These are phyloP conservation scores for Trichosanthes truncata DNA, from an alignment of 306 rosid species.

Conservation along the genomic window DNA sequence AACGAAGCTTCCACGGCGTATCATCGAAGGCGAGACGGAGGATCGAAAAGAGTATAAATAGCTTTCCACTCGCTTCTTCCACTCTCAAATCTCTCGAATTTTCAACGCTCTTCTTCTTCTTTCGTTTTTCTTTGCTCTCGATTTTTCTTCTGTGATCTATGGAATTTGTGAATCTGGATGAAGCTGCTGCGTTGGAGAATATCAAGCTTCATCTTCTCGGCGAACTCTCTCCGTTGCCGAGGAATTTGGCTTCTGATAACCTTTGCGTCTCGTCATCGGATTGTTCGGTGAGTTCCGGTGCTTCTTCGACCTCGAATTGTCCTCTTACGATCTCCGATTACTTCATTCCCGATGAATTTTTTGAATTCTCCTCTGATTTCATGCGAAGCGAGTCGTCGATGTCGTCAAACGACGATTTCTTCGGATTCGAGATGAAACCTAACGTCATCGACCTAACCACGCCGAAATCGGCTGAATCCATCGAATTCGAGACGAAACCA, in stretches of 20 bases:
- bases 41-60: background rate
- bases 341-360: background rate
- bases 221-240: slow-evolving; percentile 38
- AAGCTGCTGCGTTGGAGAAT: slow-evolving; percentile 21
- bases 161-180: slow-evolving; percentile 19
- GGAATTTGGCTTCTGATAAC: background rate
- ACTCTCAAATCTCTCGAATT: background rate
- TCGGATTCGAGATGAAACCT: slow-evolving; percentile 25
- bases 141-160: background rate
- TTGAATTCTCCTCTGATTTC: slow-evolving; percentile 16
- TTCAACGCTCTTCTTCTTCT: background rate
- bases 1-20: background rate
- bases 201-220: slow-evolving; percentile 56
- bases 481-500: slow-evolving; percentile 13
- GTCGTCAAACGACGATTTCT: slow-evolving; percentile 10
- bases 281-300: slow-evolving; percentile 3
- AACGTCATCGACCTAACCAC: slow-evolving; percentile 23
- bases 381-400: background rate
- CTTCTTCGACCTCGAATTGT: slow-evolving; percentile 22
- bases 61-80: background rate
- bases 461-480: background rate
- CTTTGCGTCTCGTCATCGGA: background rate
- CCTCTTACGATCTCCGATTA: slow-evolving; percentile 7
- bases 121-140: background rate
- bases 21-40: background rate